Percentiles rank a stretch among this genome's conserved stretches.
phyloP scores from a whole-genome alignment of 1,284 basidiomycete genomes.

The Stygiomarasmius scandens region DNA sequence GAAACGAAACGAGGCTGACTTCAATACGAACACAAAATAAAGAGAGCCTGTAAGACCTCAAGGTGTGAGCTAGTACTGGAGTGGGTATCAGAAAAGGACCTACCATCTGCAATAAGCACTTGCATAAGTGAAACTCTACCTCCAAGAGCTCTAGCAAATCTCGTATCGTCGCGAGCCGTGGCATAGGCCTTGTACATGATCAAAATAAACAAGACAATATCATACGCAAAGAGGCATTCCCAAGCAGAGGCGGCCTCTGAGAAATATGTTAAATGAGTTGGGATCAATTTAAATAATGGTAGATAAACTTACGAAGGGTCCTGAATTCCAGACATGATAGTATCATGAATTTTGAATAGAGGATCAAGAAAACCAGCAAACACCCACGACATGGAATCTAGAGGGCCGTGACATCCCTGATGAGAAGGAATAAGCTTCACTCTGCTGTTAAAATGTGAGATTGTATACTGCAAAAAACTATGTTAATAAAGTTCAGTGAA shows the following conservation, averaged over 20 bases:
- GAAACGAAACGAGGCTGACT: not conserved
- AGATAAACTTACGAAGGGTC: not conserved
- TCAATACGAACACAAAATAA: constrained; percentile 13
- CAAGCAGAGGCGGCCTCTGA: constrained; percentile 13
- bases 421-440: too few relatives aligned
- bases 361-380: too few relatives aligned
- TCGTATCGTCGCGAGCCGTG: not conserved
- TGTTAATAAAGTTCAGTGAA: not conserved
- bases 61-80: not conserved
- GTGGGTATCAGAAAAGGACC: not conserved
- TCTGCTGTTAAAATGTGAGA: not conserved
- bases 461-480: not conserved
- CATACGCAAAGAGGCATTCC: constrained; percentile 13
- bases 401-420: too few relatives aligned
- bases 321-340: not conserved
- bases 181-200: constrained; percentile 6
- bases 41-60: constrained; percentile 1
- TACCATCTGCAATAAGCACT: constrained; percentile 12
- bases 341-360: not conserved
- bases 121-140: constrained; percentile 1
- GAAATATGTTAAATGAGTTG: not conserved
- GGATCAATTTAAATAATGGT: not conserved
- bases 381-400: too few relatives aligned
- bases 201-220: constrained; percentile 8
- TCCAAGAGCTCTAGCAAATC: not conserved